These are phyloP conservation scores for Ceratocystis papillata DNA, from an alignment of 2,329 filamentous ascomycete genomes.

Conservation along the genomic window DNA sequence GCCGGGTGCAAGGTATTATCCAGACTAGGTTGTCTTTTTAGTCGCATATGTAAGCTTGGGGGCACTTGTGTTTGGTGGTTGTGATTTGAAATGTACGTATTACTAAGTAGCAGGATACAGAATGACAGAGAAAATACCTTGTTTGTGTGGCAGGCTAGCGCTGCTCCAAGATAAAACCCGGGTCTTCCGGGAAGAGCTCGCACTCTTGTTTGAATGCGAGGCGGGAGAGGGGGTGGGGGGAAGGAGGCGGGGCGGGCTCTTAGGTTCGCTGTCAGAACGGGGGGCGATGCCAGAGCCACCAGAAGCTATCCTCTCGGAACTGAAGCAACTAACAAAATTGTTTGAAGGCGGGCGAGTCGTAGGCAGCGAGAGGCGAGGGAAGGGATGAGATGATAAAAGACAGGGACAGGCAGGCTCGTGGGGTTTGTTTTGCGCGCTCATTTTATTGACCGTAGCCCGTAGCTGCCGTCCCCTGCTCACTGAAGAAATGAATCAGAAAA, in stretches of 20 bases:
- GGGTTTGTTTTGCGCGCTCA: neutral
- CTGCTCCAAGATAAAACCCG: neutral
- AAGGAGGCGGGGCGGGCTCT: neutral
- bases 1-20: neutral
- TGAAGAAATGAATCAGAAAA: neutral
- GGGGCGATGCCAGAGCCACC: neutral
- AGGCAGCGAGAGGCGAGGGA: neutral
- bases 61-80: neutral
- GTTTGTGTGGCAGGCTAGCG: neutral
- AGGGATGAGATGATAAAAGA: neutral
- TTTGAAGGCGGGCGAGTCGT: neutral
- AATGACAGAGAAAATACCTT: neutral
- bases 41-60: neutral
- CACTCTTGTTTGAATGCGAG: neutral
- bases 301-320: neutral
- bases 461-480: neutral
- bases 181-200: constrained; percentile 1
- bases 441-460: neutral
- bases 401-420: neutral
- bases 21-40: too few species aligned
- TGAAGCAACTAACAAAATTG: neutral
- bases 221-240: neutral
- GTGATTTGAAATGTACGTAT: neutral
- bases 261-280: neutral
- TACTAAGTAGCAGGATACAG: neutral